These are phyloP conservation scores for Phytophthora boehmeriae DNA, from an alignment of 352 stramenopile genomes.

Conservation along the genomic window DNA sequence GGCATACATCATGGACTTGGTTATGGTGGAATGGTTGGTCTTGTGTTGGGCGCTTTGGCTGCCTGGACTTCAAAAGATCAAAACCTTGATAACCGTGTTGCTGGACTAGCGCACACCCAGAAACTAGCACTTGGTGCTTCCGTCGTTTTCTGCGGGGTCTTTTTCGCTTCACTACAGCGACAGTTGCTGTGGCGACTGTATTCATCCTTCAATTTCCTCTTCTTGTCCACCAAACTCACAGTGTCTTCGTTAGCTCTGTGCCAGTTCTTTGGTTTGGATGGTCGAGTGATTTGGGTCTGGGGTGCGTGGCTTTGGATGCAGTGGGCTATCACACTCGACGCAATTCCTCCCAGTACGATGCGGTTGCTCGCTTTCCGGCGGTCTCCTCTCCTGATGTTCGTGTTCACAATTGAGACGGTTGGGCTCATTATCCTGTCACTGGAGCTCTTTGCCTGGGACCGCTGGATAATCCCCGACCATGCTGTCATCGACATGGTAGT, in stretches of 20 bases:
- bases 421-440: conserved; percentile 28
- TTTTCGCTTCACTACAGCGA: conserved; percentile 29
- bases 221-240: conserved; percentile 31
- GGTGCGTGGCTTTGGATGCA: conserved; percentile 39
- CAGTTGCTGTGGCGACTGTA: conserved; percentile 25
- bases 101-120: conserved; percentile 14
- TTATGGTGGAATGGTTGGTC: conserved; percentile 11
- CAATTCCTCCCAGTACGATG: conserved; percentile 25
- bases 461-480: conserved; percentile 14
- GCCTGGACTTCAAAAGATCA: conserved; percentile 18
- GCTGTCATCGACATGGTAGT: conserved; percentile 16
- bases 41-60: conserved; percentile 12
- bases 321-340: conserved; percentile 39
- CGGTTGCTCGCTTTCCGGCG: conserved; percentile 29
- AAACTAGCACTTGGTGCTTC: conserved; percentile 16
- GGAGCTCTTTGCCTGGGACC: conserved; percentile 33
- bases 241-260: conserved; percentile 20
- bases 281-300: conserved; percentile 17
- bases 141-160: conserved; percentile 20
- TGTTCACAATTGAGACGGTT: conserved; percentile 16
- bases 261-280: conserved; percentile 28
- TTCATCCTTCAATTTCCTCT: conserved; percentile 40
- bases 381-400: conserved; percentile 17
- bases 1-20: conserved; percentile 14
- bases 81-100: conserved; percentile 16